These are phyloP conservation scores for Exsudoporus frostii DNA, from an alignment of 768 basidiomycete genomes.

Conservation along the genomic window DNA sequence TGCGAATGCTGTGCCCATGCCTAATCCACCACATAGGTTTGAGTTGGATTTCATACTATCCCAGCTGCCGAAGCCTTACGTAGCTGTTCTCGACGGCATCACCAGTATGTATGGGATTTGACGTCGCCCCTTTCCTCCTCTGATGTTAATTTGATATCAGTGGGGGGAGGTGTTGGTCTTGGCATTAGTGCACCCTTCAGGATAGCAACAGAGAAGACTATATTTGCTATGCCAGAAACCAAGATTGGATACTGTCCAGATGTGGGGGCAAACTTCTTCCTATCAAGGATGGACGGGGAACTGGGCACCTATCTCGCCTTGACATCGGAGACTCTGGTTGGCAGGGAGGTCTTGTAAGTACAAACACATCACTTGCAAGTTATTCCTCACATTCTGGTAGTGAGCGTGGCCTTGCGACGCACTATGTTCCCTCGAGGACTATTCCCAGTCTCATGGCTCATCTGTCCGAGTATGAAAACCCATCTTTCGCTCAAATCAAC, in stretches of 20 bases:
- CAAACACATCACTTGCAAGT: slow-evolving; percentile 1
- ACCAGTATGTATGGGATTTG: slow-evolving; percentile 60
- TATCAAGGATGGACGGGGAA: slow-evolving; percentile 87
- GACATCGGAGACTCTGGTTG: slow-evolving; percentile 68
- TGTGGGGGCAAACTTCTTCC: slow-evolving; percentile 88
- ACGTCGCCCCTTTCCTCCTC: not conserved
- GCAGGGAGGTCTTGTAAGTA: slow-evolving; percentile 84
- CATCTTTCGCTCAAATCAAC: slow-evolving; percentile 51
- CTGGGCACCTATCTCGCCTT: slow-evolving; percentile 92
- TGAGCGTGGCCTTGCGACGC: slow-evolving; percentile 91
- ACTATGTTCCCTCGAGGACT: slow-evolving; percentile 78
- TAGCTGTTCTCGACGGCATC: slow-evolving; percentile 85
- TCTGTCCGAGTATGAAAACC: slow-evolving; percentile 45
- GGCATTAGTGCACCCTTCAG: slow-evolving; percentile 81
- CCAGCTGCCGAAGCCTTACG: slow-evolving; percentile 79
- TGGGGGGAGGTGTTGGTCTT: slow-evolving; percentile 96
- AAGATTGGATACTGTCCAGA: slow-evolving; percentile 90
- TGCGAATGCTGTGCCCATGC: slow-evolving; percentile 1
- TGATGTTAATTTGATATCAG: slow-evolving; percentile 37
- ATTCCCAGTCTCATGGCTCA: slow-evolving; percentile 69
- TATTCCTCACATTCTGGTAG: slow-evolving; percentile 38
- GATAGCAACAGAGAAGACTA: slow-evolving; percentile 88
- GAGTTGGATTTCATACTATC: slow-evolving; percentile 75
- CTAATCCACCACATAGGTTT: slow-evolving; percentile 48
- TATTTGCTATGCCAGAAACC: slow-evolving; percentile 96